Percentiles rank a stretch among this genome's conserved stretches.
These are phyloP conservation scores for Leccinum pachyderme DNA, from an alignment of 1,284 basidiomycete genomes.

Conservation along the genomic window DNA sequence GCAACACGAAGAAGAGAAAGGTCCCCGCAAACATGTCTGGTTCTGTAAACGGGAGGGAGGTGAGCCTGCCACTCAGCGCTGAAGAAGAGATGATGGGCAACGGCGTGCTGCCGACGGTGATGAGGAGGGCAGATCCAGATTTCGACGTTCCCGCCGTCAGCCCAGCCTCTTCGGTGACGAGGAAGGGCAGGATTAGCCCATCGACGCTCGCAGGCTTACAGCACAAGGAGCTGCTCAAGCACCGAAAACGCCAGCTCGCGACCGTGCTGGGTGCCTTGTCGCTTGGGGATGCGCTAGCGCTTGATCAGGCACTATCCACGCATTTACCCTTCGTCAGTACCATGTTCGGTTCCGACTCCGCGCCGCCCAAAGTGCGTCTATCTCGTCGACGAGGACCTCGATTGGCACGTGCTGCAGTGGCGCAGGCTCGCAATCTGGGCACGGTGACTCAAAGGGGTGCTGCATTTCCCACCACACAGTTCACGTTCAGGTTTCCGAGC, in stretches of 20 bases:
- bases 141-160: conserved; percentile 17
- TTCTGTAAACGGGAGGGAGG: conserved; percentile 33
- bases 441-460: conserved; percentile 22
- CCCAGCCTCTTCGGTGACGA: conserved; percentile 24
- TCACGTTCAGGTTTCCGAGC: conserved; percentile 59
- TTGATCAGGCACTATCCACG: conserved; percentile 73
- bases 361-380: conserved; percentile 34
- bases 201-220: conserved; percentile 67
- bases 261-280: conserved; percentile 63
- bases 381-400: conserved; percentile 42
- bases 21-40: conserved; percentile 57
- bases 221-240: conserved; percentile 70
- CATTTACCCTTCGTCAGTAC: conserved; percentile 47
- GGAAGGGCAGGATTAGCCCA: conserved; percentile 51
- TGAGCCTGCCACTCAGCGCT: conserved; percentile 21
- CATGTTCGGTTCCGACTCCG: conserved; percentile 28
- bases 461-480: conserved; percentile 48
- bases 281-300: conserved; percentile 61
- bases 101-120: conserved; percentile 9
- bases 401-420: conserved; percentile 40
- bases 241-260: conserved; percentile 64
- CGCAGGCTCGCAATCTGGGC: conserved; percentile 24
- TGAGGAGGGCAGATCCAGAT: conserved; percentile 21
- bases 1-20: conserved; percentile 84
- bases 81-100: conserved; percentile 27